Percentiles rank a stretch among this genome's conserved stretches.
phyloP scores from a whole-genome alignment of 108 stramenopile species.

The Cyclotella choctawhatcheeana region DNA sequence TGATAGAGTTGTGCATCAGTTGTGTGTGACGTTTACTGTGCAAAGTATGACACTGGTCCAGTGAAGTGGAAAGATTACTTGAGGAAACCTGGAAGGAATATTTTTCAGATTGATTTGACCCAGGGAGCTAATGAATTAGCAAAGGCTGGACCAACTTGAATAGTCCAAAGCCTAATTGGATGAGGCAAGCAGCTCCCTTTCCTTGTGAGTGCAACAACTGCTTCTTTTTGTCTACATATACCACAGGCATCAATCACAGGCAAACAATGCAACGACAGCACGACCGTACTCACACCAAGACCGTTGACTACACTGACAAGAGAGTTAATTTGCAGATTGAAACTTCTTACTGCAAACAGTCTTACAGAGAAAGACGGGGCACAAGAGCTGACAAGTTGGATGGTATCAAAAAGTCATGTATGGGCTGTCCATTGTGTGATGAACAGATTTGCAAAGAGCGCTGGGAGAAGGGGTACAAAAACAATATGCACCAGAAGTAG shows the following conservation, averaged over 20 bases:
- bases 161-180: constrained; percentile 5
- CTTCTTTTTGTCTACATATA: constrained; percentile 3
- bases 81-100: neutral
- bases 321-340: neutral
- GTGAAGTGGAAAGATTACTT: neutral
- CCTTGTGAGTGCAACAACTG: constrained; percentile 15
- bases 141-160: constrained; percentile 10
- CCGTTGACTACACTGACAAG: neutral
- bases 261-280: neutral
- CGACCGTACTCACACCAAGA: neutral
- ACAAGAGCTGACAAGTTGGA: neutral
- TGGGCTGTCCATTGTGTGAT: neutral
- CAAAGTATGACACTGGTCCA: neutral
- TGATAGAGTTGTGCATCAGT: constrained; percentile 3
- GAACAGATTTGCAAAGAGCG: constrained; percentile 5
- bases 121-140: neutral
- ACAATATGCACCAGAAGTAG: too few relatives aligned
- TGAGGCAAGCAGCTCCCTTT: neutral
- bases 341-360: neutral
- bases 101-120: constrained; percentile 7
- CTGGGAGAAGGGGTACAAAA: constrained; percentile 13
- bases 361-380: neutral
- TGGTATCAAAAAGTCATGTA: neutral
- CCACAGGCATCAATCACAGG: neutral
- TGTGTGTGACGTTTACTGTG: neutral